Evolutionary conservation across 257 asterid genomes (phyloP).

Genomic region (Jacaranda mimosifolia): DNA sequence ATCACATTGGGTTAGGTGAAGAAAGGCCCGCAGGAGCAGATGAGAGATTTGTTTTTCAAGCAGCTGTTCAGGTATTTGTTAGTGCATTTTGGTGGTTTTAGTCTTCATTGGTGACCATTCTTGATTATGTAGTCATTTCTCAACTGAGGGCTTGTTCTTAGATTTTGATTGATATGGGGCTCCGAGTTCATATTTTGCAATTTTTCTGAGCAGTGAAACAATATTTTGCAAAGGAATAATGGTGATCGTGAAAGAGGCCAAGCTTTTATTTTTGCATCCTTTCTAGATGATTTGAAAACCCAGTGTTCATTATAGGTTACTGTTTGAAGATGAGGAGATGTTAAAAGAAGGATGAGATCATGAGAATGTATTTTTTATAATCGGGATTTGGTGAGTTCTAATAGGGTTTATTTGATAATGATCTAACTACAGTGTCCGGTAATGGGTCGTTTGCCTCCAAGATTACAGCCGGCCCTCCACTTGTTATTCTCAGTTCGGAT

Average conservation of each 20-base stretch:
- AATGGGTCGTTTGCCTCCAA: constrained; percentile 7
- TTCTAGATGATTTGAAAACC: no score
- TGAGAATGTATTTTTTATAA: not conserved
- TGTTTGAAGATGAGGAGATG: no score
- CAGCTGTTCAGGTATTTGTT: constrained; percentile 90
- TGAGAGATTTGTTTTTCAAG: constrained; percentile 89
- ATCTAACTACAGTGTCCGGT: not conserved
- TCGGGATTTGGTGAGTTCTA: not conserved
- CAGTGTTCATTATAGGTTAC: no score
- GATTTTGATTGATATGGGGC: constrained; percentile 27
- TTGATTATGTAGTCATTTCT: not conserved
- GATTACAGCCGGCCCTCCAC: not conserved
- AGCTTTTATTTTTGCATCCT: no score
- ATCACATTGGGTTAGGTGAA: constrained; percentile 67
- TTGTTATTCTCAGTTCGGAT: not conserved
- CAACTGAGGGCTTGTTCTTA: constrained; percentile 6
- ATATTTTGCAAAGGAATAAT: not conserved
- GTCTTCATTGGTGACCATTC: constrained; percentile 22
- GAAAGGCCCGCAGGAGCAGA: constrained; percentile 80
- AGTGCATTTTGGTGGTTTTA: constrained; percentile 27
- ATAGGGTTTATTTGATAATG: not conserved
- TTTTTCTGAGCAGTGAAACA: not conserved
- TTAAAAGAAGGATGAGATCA: no score
- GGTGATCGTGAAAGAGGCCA: no score
- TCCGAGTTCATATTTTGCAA: not conserved